A percentile compares a stretch with the other conserved stretches of the same genome.
Conservation (phyloP, 2,329 filamentous ascomycete species). For the Penicillium sp. region DNA sequence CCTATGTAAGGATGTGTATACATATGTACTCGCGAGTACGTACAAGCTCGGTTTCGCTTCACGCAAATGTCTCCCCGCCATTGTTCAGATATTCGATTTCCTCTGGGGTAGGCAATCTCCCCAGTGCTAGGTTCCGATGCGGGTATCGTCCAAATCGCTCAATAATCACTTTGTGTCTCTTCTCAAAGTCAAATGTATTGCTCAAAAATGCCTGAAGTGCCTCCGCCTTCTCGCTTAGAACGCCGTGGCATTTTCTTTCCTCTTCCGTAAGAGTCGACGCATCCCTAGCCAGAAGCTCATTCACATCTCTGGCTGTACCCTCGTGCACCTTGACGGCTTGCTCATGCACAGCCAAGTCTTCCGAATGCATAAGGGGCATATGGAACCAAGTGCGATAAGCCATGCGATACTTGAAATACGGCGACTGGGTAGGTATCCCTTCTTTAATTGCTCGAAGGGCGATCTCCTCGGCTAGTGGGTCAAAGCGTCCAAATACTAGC, state of each 20-base stretch:
- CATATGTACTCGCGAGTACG: background rate
- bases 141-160: slow-evolving; percentile 22
- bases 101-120: slow-evolving; percentile 15
- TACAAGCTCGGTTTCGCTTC: background rate
- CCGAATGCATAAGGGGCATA: slow-evolving; percentile 52
- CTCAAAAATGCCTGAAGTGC: slow-evolving; percentile 8
- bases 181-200: slow-evolving; percentile 14
- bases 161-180: slow-evolving; percentile 20
- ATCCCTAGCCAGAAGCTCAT: slow-evolving; percentile 10
- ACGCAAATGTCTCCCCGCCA: slow-evolving; percentile 18
- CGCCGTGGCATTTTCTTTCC: slow-evolving; percentile 11
- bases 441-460: slow-evolving; percentile 30
- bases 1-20: background rate
- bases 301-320: slow-evolving; percentile 14
- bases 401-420: slow-evolving; percentile 29
- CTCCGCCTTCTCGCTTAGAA: slow-evolving; percentile 10
- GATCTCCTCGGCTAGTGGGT: slow-evolving; percentile 46
- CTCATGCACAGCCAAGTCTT: slow-evolving; percentile 16
- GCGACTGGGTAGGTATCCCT: slow-evolving; percentile 22
- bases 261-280: slow-evolving; percentile 8
- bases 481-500: slow-evolving; percentile 49
- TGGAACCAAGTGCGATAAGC: slow-evolving; percentile 50
- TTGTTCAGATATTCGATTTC: slow-evolving; percentile 19
- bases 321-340: slow-evolving; percentile 13
- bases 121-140: slow-evolving; percentile 20